phyloP scores from a whole-genome alignment of 768 basidiomycete genomes.

The Pholiota conissans region DNA sequence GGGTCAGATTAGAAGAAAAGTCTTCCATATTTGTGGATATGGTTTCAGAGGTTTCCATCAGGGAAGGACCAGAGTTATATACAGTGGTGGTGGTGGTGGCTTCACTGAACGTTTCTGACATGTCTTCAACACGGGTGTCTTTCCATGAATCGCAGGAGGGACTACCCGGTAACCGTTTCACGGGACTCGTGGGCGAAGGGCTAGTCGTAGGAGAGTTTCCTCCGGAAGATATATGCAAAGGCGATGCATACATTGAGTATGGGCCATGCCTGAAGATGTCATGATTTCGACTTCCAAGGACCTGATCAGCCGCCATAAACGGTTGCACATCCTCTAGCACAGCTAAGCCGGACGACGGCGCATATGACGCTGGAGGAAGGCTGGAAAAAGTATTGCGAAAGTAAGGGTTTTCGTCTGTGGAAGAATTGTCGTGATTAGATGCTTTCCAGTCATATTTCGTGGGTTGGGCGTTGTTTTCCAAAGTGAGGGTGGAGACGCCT shows the following conservation, averaged over 20 bases:
- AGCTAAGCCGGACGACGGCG: not conserved
- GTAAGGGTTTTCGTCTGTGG: constrained; percentile 24
- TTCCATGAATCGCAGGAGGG: not conserved
- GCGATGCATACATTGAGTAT: constrained; percentile 6
- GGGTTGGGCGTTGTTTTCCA: constrained; percentile 4
- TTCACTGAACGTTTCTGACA: not conserved
- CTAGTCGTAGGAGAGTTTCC: not conserved
- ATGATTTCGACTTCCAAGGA: constrained; percentile 10
- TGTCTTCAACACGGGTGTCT: not conserved
- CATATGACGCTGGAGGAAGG: not conserved
- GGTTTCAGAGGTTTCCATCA: not conserved
- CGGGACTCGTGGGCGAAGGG: not conserved
- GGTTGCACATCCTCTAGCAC: constrained; percentile 13
- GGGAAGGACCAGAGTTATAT: not conserved
- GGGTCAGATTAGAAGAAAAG: not conserved
- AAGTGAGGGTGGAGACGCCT: not conserved
- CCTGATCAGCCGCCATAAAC: constrained; percentile 16
- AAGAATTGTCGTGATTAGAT: constrained; percentile 28
- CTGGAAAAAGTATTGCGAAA: constrained; percentile 23
- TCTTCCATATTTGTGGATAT: not conserved
- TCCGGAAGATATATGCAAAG: constrained; percentile 6
- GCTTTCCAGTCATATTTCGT: constrained; percentile 7
- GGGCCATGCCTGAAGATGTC: not conserved
- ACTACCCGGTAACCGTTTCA: not conserved
- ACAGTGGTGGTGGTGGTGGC: not conserved